Percentiles rank a stretch among this genome's conserved stretches.
Evolutionary conservation across 257 asterid genomes (phyloP).

Genomic region (Ocimum tenuiflorum): DNA sequence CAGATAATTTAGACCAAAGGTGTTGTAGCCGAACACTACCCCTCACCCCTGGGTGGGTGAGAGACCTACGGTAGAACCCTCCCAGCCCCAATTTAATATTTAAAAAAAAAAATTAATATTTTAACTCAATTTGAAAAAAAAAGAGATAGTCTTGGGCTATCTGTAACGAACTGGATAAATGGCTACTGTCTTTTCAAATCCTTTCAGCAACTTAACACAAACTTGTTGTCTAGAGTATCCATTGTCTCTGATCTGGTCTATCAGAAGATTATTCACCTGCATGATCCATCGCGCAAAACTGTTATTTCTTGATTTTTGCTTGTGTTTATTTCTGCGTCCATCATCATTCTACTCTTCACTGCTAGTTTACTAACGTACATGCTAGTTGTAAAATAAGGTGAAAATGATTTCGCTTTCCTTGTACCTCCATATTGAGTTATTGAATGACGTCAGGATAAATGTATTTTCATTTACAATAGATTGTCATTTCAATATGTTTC

Average conservation of each 20-base stretch:
- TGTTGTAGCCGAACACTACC: too few relatives aligned
- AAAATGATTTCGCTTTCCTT: neutral
- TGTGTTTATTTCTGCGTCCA: neutral
- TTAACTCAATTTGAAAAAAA: too few relatives aligned
- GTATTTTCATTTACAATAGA: neutral
- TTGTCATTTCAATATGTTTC: neutral
- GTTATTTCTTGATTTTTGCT: neutral
- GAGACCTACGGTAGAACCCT: too few relatives aligned
- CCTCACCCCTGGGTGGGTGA: too few relatives aligned
- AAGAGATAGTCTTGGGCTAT: too few relatives aligned
- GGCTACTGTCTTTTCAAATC: neutral
- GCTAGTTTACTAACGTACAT: neutral
- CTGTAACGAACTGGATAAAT: neutral
- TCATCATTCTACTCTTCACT: neutral
- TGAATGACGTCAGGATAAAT: neutral
- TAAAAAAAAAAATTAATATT: too few relatives aligned
- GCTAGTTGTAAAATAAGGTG: neutral
- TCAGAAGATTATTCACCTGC: neutral
- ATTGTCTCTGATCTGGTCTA: slow-evolving; percentile 13
- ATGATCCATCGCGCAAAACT: neutral
- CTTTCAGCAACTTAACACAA: neutral
- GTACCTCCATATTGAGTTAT: neutral
- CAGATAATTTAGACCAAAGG: too few relatives aligned
- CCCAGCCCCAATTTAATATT: too few relatives aligned
- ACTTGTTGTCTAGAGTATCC: slow-evolving; percentile 7